A percentile compares a stretch with the other conserved stretches of the same genome.
Evolutionary conservation across 495 filamentous ascomycete genomes (phyloP).

Genomic region (Astrocystis sublimbata): DNA sequence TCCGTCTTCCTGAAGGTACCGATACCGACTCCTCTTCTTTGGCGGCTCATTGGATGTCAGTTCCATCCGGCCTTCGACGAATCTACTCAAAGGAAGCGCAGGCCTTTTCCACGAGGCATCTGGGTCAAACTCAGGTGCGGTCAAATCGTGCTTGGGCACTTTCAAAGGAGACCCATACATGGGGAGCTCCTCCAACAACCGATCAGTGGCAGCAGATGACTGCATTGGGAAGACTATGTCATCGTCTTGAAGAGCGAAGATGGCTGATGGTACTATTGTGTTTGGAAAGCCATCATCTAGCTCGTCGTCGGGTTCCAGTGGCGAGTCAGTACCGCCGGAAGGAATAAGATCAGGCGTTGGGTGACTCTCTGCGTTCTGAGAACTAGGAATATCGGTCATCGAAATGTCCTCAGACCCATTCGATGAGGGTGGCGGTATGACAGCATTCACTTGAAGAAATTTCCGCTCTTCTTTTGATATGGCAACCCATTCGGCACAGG

Average conservation of each 20-base stretch:
- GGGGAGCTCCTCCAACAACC: conserved; percentile 83
- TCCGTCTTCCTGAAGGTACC: conserved; percentile 70
- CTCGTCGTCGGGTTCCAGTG: conserved; percentile 50
- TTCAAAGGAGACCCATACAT: conserved; percentile 68
- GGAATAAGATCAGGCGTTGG: conserved; percentile 72
- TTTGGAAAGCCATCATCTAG: conserved; percentile 42
- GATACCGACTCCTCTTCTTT: conserved; percentile 74
- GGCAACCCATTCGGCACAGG: conserved; percentile 78
- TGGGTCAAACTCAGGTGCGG: conserved; percentile 56
- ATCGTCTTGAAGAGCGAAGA: conserved; percentile 79
- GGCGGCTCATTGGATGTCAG: conserved; percentile 66
- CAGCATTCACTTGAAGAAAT: conserved; percentile 64
- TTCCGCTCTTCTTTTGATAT: conserved; percentile 60
- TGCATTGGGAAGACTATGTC: conserved; percentile 79
- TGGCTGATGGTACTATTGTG: conserved; percentile 65
- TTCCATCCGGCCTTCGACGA: conserved; percentile 75
- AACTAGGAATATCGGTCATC: conserved; percentile 28
- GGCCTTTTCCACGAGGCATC: conserved; percentile 74
- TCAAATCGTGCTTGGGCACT: conserved; percentile 56
- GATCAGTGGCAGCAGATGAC: conserved; percentile 72
- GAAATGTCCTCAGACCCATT: conserved; percentile 31
- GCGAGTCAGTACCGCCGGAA: conserved; percentile 56
- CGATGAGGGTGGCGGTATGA: conserved; percentile 36
- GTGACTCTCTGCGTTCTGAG: conserved; percentile 41
- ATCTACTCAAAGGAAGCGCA: conserved; percentile 84